Conservation (phyloP, 345 rosid species). For the Populus alba region DNA sequence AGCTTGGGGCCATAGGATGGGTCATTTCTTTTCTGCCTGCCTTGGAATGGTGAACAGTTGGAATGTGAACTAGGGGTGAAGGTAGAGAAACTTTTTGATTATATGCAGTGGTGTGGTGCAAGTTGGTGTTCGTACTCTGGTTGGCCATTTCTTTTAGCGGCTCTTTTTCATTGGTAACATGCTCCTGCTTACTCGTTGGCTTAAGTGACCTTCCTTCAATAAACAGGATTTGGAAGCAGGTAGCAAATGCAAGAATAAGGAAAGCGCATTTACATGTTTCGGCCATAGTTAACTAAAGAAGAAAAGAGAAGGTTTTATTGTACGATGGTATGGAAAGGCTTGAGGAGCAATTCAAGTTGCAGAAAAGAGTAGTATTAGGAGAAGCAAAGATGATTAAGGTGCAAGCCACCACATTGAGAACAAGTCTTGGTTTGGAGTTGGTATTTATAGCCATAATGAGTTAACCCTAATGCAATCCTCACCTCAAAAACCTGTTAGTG, state of each 20-base stretch:
- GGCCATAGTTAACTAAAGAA: slow-evolving; percentile 21
- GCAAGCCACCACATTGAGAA: background rate
- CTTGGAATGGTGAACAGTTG: background rate
- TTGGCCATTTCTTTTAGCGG: background rate
- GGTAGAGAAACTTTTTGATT: background rate
- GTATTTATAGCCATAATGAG: slow-evolving; percentile 14
- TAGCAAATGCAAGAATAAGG: slow-evolving; percentile 26
- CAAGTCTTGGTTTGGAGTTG: background rate
- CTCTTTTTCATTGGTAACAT: background rate
- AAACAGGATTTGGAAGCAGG: slow-evolving; percentile 21
- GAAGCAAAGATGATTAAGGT: background rate
- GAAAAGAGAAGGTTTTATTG: background rate
- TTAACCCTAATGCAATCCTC: background rate
- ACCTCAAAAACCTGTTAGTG: slow-evolving; percentile 2
- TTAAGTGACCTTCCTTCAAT: slow-evolving; percentile 37
- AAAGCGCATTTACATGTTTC: slow-evolving; percentile 7
- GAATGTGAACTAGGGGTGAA: background rate
- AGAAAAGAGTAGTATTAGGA: background rate
- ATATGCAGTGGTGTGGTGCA: background rate
- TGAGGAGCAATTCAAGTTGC: background rate
- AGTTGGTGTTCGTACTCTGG: background rate
- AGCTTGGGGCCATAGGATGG: background rate
- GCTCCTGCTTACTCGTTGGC: slow-evolving; percentile 2
- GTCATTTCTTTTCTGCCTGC: background rate
- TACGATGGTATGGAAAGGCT: background rate